Base-by-base conservation (phyloP, 768 basidiomycete genomes). In the Trametes sanguinea region DNA sequence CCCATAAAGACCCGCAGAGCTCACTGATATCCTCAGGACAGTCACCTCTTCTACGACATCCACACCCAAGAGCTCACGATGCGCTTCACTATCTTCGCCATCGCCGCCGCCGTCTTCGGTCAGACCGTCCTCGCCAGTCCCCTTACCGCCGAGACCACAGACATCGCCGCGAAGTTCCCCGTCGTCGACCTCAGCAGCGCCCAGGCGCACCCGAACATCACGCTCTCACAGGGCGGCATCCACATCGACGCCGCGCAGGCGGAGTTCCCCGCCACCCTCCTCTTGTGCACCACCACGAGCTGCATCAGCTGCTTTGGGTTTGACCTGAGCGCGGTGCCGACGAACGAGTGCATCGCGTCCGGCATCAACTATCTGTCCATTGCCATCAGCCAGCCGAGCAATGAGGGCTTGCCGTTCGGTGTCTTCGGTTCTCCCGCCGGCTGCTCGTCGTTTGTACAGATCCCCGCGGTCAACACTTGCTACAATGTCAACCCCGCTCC, bases 351-450 rank as follows among this genome's bases (percentile, higher is more conserved):
- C 33, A 22, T 48, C 35, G 46, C 56, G 32, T 32, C 46, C 33
- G 39, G 47, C 47, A 13, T 57, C 56, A 29, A 27, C 32, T 57
- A 33, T 39, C 17, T 6, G 13, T 57, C 56, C 35, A 22, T 42
- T 13, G 17, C 39, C 22, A 58, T 58, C 9, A 22, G 40, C 57
- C 57, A 58, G 57, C 57, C 57, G 48, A 58, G 57, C 47, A 44
- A 51, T 48, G 57, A 42, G 48, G 57, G 57, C 40, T 29, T 58
- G 48, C 39, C 48, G 40, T 51, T 58, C 42, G 57, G 48, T 9
- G 57, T 58, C 35, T 51, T 50, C 57, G 29, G 29, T 6, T 40
- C 39, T 27, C 48, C 50, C 14, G 13, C 39, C 16, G 56, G 56
- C 33, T 58, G 57, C 57, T 11, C 14, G 40, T 40, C 48, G 16